Evolutionary conservation across 2,329 filamentous ascomycete species (phyloP), one percentile per base, ranked within the genome.

Genomic region (Mycosphaerella arachidis): DNA sequence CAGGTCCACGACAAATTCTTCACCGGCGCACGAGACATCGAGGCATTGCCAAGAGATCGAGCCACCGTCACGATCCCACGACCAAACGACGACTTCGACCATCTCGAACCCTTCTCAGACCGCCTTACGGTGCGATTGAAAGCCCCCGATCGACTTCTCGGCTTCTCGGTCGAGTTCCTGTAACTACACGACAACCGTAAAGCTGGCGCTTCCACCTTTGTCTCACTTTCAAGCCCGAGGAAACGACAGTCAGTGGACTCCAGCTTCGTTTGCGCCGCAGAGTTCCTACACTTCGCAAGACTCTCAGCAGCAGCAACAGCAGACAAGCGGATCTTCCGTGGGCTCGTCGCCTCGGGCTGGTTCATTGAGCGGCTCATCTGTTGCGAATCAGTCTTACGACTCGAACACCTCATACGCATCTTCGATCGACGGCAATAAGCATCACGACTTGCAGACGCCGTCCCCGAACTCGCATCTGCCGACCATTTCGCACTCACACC

Each of bases 131-230:
- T 35, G 50, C 50, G 30, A 30, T 30, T 31, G 50, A 20, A 52
- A 52, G 50, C 29, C 30, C 12, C 1, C 16, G 35, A n/a, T n/a
- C 29, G 16, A 16, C 50, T 55, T 61, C 61, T 67, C 63, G 63
- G 55, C 61, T 56, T 53, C 35, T 24, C 33, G 33, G 60, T 65
- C 62, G 64, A 65, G 59, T 56, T 61, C 57, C 57, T 6, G 18
- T 52, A 29, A 40, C 24, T 48, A 48, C 50, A 29, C 57, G 20
- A 30, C 66, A 66, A 88, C 86, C 90, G 90, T 85, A 88, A 94
- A 92, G 83, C 91, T 95, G 91, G 91, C 92, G 90, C 86, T 92
- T 77, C 89, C 90, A 80, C 90, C 90, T 79, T 89, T 92, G 74
- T 89, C 89, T 74, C 87, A 90, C 81, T 85, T 90, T 81, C 87